Percentiles rank a stretch among this genome's conserved stretches.
Evolutionary conservation across 2,329 filamentous ascomycete genomes (phyloP).

Genomic region (Stachybotrys elegans): DNA sequence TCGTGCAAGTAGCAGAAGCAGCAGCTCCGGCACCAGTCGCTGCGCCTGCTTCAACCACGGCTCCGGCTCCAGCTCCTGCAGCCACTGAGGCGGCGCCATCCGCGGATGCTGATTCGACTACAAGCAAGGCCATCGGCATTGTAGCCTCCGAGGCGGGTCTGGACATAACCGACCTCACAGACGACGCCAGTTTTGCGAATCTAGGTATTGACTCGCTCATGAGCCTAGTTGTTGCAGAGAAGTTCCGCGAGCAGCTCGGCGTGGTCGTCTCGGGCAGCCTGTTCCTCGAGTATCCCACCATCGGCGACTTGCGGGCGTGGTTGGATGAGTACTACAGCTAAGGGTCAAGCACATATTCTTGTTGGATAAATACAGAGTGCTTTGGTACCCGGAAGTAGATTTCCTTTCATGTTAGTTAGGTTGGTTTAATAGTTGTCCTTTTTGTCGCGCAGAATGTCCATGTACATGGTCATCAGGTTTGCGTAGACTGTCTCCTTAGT

Average conservation of each 20-base stretch:
- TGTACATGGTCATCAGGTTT: too few species aligned
- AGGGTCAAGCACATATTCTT: too few species aligned
- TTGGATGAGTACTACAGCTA: conserved; percentile 26
- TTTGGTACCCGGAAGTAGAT: too few species aligned
- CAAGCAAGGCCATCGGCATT: conserved; percentile 44
- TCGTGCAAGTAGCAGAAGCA: conserved; percentile 15
- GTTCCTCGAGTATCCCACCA: conserved; percentile 49
- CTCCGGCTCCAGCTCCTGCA: background rate
- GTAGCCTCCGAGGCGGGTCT: conserved; percentile 52
- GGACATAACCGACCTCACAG: conserved; percentile 45
- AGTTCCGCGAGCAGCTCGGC: conserved; percentile 51
- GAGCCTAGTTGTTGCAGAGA: conserved; percentile 50
- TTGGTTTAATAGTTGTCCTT: too few species aligned
- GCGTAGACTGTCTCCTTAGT: too few species aligned
- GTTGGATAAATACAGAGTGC: too few species aligned
- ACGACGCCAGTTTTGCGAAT: conserved; percentile 51
- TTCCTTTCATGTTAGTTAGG: too few species aligned
- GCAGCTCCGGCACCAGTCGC: conserved; percentile 21
- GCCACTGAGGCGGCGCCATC: background rate
- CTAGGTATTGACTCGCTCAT: conserved; percentile 57
- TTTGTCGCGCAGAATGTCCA: too few species aligned
- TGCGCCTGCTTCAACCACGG: conserved; percentile 9
- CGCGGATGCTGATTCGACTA: background rate
- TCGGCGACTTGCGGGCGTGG: conserved; percentile 46
- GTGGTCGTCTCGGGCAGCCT: conserved; percentile 45